Evolutionary conservation across 2,329 filamentous ascomycete genomes (phyloP), one percentile per base, ranked within the genome.

Genomic region (Phaeosphaeriaceae sp.): DNA sequence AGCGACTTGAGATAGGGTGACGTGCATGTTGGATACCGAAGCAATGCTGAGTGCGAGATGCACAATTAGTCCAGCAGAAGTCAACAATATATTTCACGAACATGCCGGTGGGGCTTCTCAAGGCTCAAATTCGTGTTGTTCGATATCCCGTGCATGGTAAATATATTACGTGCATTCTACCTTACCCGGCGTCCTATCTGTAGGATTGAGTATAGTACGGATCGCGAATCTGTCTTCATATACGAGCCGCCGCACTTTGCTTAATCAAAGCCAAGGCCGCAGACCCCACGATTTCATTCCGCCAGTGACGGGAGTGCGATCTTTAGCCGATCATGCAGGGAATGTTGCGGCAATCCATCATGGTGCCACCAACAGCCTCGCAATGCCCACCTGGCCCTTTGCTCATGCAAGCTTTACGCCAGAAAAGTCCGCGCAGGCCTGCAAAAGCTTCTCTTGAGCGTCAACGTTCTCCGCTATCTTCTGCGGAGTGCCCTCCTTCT

Each of bases 401-500:
- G 41, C 53, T 63, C 60, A 55, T n/a, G 73, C 67, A 24, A 78
- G 52, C 41, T 67, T 66, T 3, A 80, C 66, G 0, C 74, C 76
- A 25, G 74, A 76, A 17, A 80, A 65, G 20, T 75, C 63, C 44
- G 73, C 70, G 53, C 74, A 78, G 13, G 76, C 68, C 52, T 76
- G 69, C 55, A 85, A 56, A 33, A 85, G 65, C 60, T 69, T 71
- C 13, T 84, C 79, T 66, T 86, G 84, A 46, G 73, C 70, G 53
- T 61, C 65, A 40, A 74, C 74, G 53, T 84, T 79, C 20, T 76
- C 53, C 0, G 65, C 44, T 0, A 66, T 15, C 72, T 77, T 36
- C 62, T 78, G 53, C 59, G 68, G 52, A 63, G 65, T 52, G 60
- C 68, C 25, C 57, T 68, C 17, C 56, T 60, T 63, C 41, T 73